These are phyloP conservation scores for Boletus subparvulus DNA, from an alignment of 768 basidiomycete species.

Conservation along the genomic window DNA sequence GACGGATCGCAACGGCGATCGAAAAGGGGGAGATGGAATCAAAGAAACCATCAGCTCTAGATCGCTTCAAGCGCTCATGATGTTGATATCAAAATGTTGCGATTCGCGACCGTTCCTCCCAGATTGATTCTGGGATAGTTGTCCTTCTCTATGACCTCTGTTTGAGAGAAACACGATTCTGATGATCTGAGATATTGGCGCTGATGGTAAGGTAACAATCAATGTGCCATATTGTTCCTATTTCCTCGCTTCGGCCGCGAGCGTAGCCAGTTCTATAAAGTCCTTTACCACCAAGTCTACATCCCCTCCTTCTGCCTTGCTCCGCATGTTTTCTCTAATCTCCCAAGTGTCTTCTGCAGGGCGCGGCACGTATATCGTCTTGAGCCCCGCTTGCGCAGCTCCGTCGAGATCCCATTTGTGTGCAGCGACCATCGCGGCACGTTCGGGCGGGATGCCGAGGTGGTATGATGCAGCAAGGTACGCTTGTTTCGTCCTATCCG, in stretches of 20 bases:
- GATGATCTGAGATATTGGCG: no score
- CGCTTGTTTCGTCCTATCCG: conserved; percentile 40
- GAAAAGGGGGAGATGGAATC: conserved; percentile 33
- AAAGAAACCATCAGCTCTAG: conserved; percentile 35
- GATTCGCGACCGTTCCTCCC: background rate
- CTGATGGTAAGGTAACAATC: background rate
- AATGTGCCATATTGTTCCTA: background rate
- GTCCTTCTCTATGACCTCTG: background rate
- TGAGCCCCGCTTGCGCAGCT: conserved; percentile 52
- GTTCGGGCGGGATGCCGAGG: conserved; percentile 43
- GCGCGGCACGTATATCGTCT: conserved; percentile 58
- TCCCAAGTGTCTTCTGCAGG: conserved; percentile 42
- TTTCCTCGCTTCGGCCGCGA: conserved; percentile 18
- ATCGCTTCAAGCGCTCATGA: conserved; percentile 35
- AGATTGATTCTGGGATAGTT: background rate
- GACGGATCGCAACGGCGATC: conserved; percentile 33
- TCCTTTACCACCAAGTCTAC: conserved; percentile 57
- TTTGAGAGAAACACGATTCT: background rate
- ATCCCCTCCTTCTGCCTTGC: conserved; percentile 53
- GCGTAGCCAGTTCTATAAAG: conserved; percentile 47
- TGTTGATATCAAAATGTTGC: background rate
- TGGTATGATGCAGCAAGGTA: conserved; percentile 52
- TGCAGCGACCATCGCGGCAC: conserved; percentile 64
- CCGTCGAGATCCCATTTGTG: conserved; percentile 58
- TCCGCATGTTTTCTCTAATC: conserved; percentile 34